phyloP scores from a whole-genome alignment of 352 stramenopile species.

The Phytophthora pluvialis region DNA sequence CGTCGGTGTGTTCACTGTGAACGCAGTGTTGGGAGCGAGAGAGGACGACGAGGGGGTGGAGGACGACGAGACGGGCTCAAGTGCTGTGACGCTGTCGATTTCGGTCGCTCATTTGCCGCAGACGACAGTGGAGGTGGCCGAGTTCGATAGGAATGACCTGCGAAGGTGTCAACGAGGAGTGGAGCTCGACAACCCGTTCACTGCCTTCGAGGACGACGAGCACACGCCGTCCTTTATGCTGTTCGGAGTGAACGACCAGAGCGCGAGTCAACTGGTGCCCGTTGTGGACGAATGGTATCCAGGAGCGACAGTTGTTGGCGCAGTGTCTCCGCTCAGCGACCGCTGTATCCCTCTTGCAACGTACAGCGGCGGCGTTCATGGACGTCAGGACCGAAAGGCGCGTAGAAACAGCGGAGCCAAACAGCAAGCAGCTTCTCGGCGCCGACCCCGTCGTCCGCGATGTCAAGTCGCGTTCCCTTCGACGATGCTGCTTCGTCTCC shows the following conservation, averaged over 20 bases:
- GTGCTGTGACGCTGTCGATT: constrained; percentile 44
- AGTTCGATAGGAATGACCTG: constrained; percentile 64
- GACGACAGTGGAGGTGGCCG: constrained; percentile 49
- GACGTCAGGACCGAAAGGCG: constrained; percentile 5
- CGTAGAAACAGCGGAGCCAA: constrained; percentile 19
- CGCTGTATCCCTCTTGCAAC: constrained; percentile 44
- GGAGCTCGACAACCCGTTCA: constrained; percentile 46
- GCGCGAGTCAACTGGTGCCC: constrained; percentile 46
- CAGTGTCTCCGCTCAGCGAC: constrained; percentile 47
- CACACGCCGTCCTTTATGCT: constrained; percentile 53
- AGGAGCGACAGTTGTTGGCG: constrained; percentile 44
- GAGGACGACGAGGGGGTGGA: not conserved
- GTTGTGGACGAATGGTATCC: constrained; percentile 49
- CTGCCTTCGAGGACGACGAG: constrained; percentile 3
- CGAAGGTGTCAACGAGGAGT: constrained; percentile 43
- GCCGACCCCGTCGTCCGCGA: constrained; percentile 12
- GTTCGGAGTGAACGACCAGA: constrained; percentile 60
- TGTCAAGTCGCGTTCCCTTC: constrained; percentile 42
- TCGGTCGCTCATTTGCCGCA: constrained; percentile 50
- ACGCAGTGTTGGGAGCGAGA: constrained; percentile 30
- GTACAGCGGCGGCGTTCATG: constrained; percentile 12
- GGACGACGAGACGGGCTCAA: not conserved
- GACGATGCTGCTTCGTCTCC: constrained; percentile 51
- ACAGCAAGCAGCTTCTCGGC: constrained; percentile 2
- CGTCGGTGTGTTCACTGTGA: constrained; percentile 45